Conservation (phyloP, 2,329 filamentous ascomycete species). For the Penicillium hesseltinei region DNA sequence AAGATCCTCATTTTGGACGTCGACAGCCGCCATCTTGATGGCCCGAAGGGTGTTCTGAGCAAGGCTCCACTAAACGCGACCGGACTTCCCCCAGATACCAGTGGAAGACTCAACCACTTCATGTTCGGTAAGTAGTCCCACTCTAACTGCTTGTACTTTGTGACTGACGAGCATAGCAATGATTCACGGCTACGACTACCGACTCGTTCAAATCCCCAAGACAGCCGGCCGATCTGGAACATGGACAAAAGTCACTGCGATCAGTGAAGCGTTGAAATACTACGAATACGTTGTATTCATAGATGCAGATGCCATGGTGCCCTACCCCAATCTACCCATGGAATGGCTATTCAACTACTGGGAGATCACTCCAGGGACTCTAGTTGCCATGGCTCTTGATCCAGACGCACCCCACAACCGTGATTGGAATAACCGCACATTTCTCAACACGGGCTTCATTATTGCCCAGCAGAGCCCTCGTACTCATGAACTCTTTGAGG, state of each 20-base stretch:
- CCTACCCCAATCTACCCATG: conserved; percentile 45
- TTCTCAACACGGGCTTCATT: conserved; percentile 47
- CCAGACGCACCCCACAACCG: conserved; percentile 41
- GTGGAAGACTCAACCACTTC: conserved; percentile 40
- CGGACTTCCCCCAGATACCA: conserved; percentile 2
- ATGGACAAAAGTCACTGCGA: conserved; percentile 47
- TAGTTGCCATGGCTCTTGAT: conserved; percentile 49
- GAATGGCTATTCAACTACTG: conserved; percentile 53
- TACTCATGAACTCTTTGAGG: conserved; percentile 16
- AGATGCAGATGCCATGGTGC: conserved; percentile 47
- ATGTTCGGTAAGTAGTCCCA: conserved; percentile 32
- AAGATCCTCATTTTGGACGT: conserved; percentile 17
- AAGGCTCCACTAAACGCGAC: conserved; percentile 2
- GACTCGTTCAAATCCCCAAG: conserved; percentile 46
- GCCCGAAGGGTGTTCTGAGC: conserved; percentile 14
- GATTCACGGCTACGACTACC: conserved; percentile 7
- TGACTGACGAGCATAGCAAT: not conserved
- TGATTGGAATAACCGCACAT: conserved; percentile 35
- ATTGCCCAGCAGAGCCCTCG: conserved; percentile 37
- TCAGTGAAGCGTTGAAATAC: conserved; percentile 39
- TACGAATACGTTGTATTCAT: conserved; percentile 48
- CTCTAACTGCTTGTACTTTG: not conserved
- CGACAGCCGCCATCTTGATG: conserved; percentile 16
- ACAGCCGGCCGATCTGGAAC: conserved; percentile 49
- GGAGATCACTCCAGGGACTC: conserved; percentile 42